A percentile compares a stretch with the other conserved stretches of the same genome.
phyloP scores from a whole-genome alignment of 768 basidiomycete species.

The Megacollybia marginata region DNA sequence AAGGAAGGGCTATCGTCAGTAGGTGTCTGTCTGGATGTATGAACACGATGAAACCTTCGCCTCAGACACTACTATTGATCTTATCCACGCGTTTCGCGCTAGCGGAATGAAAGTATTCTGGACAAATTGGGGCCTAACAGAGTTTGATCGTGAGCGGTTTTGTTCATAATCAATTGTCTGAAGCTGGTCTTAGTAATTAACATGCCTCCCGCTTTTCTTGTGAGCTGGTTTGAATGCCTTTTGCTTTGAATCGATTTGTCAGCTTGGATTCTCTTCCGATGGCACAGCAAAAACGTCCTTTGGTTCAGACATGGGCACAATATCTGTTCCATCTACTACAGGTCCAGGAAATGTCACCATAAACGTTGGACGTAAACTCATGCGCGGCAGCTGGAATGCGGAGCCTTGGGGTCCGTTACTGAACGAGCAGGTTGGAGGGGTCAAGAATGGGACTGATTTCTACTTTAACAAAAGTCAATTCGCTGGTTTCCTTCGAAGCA shows the following conservation, averaged over 20 bases:
- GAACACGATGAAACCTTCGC: not conserved
- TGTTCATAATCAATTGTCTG: not conserved
- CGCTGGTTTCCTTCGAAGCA: not conserved
- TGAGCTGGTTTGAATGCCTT: not conserved
- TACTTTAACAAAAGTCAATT: slow-evolving; percentile 26
- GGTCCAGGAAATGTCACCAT: slow-evolving; percentile 16
- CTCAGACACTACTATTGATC: slow-evolving; percentile 20
- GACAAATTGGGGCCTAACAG: slow-evolving; percentile 26
- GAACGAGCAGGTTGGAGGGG: slow-evolving; percentile 19
- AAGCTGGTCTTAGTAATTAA: slow-evolving; percentile 13
- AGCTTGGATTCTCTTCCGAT: slow-evolving; percentile 19
- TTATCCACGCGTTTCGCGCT: slow-evolving; percentile 22
- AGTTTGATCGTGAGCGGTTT: slow-evolving; percentile 19
- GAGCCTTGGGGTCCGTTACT: slow-evolving; percentile 22
- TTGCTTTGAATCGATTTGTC: not conserved
- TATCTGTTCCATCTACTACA: slow-evolving; percentile 5
- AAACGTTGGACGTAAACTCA: slow-evolving; percentile 20
- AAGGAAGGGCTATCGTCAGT: slow-evolving; percentile 23
- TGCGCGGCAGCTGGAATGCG: slow-evolving; percentile 25
- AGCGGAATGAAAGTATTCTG: slow-evolving; percentile 24
- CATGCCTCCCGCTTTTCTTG: slow-evolving; percentile 23
- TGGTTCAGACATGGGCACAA: slow-evolving; percentile 26
- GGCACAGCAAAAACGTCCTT: slow-evolving; percentile 21
- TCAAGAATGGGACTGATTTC: slow-evolving; percentile 24
- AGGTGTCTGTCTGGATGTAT: slow-evolving; percentile 3